phyloP scores from a whole-genome alignment of 2,329 filamentous ascomycete genomes.

The Ustulina deusta region DNA sequence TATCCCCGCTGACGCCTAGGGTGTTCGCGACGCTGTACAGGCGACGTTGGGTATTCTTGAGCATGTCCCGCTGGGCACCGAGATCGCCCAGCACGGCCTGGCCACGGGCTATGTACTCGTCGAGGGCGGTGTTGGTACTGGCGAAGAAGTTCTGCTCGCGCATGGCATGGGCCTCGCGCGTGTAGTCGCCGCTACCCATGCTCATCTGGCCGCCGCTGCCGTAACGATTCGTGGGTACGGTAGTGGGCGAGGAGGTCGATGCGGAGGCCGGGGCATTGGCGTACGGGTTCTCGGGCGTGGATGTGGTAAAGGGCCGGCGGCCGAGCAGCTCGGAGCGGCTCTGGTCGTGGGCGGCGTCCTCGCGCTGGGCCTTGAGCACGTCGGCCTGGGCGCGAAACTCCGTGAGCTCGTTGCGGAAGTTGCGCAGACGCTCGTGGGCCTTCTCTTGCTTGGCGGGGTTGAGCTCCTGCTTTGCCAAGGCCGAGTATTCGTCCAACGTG shows the following conservation, averaged over 20 bases:
- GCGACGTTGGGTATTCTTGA: slow-evolving; percentile 92
- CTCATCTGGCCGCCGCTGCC: slow-evolving; percentile 54
- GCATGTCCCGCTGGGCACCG: slow-evolving; percentile 89
- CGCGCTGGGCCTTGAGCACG: slow-evolving; percentile 78
- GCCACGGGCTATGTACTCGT: slow-evolving; percentile 93
- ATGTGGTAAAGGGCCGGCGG: slow-evolving; percentile 82
- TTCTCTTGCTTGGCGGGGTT: slow-evolving; percentile 93
- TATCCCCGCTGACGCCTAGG: slow-evolving; percentile 91
- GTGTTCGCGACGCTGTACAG: slow-evolving; percentile 96
- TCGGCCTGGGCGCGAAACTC: slow-evolving; percentile 85
- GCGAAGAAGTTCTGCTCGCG: slow-evolving; percentile 90
- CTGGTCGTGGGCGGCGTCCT: slow-evolving; percentile 74
- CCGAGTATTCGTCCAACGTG: slow-evolving; percentile 91
- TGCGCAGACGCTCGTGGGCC: slow-evolving; percentile 84
- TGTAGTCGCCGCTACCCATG: slow-evolving; percentile 70
- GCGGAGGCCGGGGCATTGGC: slow-evolving; percentile 63
- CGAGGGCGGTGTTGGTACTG: slow-evolving; percentile 84
- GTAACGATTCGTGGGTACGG: slow-evolving; percentile 57
- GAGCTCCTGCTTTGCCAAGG: slow-evolving; percentile 86
- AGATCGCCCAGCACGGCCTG: slow-evolving; percentile 91
- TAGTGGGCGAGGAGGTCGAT: slow-evolving; percentile 52
- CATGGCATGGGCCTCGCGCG: slow-evolving; percentile 83
- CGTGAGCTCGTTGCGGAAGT: slow-evolving; percentile 83
- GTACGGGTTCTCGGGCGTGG: slow-evolving; percentile 92
- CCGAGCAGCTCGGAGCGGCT: slow-evolving; percentile 87